A percentile compares a stretch with the other conserved stretches of the same genome.
These are phyloP conservation scores for Chaetomium tenue DNA, from an alignment of 495 filamentous ascomycete species.

Conservation along the genomic window DNA sequence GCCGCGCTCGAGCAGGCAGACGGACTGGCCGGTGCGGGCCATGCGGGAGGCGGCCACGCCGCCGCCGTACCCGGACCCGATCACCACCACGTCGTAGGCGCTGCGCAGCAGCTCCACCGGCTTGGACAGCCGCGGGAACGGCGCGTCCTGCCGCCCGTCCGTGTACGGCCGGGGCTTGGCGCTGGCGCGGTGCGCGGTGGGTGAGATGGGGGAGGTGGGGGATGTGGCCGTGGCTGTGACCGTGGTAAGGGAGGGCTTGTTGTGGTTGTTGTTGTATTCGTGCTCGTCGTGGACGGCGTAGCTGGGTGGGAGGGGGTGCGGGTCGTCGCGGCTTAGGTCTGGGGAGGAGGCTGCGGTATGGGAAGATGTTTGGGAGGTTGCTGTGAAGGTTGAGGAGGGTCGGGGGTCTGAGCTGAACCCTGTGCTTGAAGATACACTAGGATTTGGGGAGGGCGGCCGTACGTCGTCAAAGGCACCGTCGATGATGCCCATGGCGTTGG, in stretches of 20 bases:
- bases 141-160: slow-evolving; percentile 40
- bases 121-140: slow-evolving; percentile 54
- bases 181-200: background rate
- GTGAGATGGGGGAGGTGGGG: slow-evolving; percentile 25
- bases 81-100: slow-evolving; percentile 63
- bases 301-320: slow-evolving; percentile 20
- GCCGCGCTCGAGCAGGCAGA: slow-evolving; percentile 63
- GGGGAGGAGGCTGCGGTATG: background rate
- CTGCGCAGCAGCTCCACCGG: slow-evolving; percentile 56
- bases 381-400: slow-evolving; percentile 13
- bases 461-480: slow-evolving; percentile 6
- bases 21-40: slow-evolving; percentile 58
- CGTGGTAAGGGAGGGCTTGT: too few relatives aligned
- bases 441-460: slow-evolving; percentile 21
- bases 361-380: slow-evolving; percentile 8
- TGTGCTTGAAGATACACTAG: slow-evolving; percentile 7
- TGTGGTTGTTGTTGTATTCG: slow-evolving; percentile 20
- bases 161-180: slow-evolving; percentile 34
- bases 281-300: slow-evolving; percentile 23
- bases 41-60: slow-evolving; percentile 64
- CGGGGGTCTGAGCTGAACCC: background rate
- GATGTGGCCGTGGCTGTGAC: too few relatives aligned
- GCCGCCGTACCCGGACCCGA: slow-evolving; percentile 68
- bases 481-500: slow-evolving; percentile 19
- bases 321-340: background rate